Conservation (phyloP, 2,329 filamentous ascomycete genomes). For the Pseudonectria foliicola region DNA sequence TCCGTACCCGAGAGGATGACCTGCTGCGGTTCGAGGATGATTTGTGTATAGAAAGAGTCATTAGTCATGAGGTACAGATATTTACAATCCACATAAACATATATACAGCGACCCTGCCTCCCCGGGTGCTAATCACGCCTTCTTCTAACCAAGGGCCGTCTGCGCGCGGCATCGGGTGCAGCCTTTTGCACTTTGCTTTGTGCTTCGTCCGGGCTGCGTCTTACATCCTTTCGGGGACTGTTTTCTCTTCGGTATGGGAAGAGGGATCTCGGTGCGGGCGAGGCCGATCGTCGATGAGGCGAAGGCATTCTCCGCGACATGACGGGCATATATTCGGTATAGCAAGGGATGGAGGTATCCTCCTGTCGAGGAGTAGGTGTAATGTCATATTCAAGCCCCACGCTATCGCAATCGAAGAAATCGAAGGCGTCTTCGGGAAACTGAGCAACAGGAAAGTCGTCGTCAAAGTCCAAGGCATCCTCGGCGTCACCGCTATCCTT, state of each 20-base stretch:
- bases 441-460: constrained; percentile 33
- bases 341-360: constrained; percentile 23
- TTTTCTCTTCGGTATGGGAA: constrained; percentile 22
- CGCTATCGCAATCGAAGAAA: constrained; percentile 25
- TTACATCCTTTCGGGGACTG: constrained; percentile 21
- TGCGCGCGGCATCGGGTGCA: constrained; percentile 32
- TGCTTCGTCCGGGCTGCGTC: constrained; percentile 40
- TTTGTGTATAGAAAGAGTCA: constrained; percentile 15
- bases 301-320: constrained; percentile 27
- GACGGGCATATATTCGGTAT: constrained; percentile 30
- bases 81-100: constrained; percentile 30
- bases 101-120: constrained; percentile 32
- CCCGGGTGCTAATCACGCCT: constrained; percentile 31
- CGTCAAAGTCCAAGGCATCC: constrained; percentile 27
- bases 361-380: constrained; percentile 36
- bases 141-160: constrained; percentile 34
- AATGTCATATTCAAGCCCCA: constrained; percentile 35
- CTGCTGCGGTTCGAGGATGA: constrained; percentile 7
- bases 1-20: constrained; percentile 11
- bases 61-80: constrained; percentile 32
- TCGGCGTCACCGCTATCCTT: constrained; percentile 25
- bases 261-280: constrained; percentile 30
- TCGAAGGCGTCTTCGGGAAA: constrained; percentile 33
- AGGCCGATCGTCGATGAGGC: constrained; percentile 25
- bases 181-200: constrained; percentile 43